Conservation (phyloP, 306 rosid genomes). For the Fragaria iinumae region DNA sequence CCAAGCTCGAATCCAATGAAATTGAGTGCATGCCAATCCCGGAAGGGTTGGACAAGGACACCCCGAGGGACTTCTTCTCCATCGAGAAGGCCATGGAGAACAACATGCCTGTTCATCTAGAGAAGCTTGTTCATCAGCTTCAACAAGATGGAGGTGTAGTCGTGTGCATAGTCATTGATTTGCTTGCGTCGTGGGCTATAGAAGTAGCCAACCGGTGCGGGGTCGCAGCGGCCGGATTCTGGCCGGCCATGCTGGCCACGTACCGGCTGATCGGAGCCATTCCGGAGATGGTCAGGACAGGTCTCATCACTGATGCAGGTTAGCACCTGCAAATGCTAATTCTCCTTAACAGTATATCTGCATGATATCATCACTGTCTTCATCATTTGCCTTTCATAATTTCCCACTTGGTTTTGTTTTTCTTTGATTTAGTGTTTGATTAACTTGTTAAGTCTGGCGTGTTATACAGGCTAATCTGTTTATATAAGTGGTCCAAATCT, state of each 20-base stretch:
- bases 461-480: not conserved
- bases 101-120: constrained; percentile 49
- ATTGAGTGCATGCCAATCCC: constrained; percentile 36
- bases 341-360: not conserved
- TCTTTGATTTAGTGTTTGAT: not conserved
- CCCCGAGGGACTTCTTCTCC: constrained; percentile 54
- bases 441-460: not conserved
- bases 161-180: constrained; percentile 60
- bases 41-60: constrained; percentile 36
- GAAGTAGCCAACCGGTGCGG: constrained; percentile 41
- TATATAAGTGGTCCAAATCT: constrained; percentile 4
- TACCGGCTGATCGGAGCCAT: constrained; percentile 54
- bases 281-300: constrained; percentile 46
- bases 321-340: not conserved
- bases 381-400: not conserved
- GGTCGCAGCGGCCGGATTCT: constrained; percentile 59
- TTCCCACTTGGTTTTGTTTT: not conserved
- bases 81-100: constrained; percentile 66
- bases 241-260: constrained; percentile 85
- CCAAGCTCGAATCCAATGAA: not conserved
- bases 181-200: constrained; percentile 80
- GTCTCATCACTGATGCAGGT: constrained; percentile 71
- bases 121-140: constrained; percentile 27
- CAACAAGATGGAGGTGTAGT: constrained; percentile 19
- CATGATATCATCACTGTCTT: not conserved